These are phyloP conservation scores for Sphaerobolus stellatus DNA, from an alignment of 1,284 basidiomycete species.

Conservation along the genomic window DNA sequence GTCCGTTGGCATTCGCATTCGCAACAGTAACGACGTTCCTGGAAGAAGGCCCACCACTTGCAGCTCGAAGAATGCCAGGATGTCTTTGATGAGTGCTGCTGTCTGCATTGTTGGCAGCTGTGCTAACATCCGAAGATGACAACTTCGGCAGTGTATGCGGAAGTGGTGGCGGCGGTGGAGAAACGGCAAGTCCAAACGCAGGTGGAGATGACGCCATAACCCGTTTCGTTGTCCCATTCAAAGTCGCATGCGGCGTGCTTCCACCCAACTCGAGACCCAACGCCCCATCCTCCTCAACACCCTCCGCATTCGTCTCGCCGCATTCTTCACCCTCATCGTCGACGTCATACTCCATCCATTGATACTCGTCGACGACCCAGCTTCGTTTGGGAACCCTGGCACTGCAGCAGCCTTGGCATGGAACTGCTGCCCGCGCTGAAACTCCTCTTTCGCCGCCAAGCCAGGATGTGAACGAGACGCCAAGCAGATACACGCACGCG, in stretches of 20 bases:
- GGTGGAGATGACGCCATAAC: not conserved
- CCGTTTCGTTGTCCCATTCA: not conserved
- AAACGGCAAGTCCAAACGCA: not conserved
- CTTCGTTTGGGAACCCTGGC: slow-evolving; percentile 3
- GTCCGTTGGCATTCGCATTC: too few species aligned
- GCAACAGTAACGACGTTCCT: not conserved
- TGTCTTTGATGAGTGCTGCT: not conserved
- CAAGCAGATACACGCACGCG: slow-evolving; percentile 4
- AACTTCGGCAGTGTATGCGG: not conserved
- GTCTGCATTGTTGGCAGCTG: not conserved
- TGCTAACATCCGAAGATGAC: not conserved
- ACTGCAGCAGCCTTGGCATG: slow-evolving; percentile 6
- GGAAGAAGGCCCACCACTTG: too few species aligned
- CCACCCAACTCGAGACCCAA: not conserved
- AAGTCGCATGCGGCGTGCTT: not conserved
- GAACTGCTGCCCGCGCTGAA: not conserved
- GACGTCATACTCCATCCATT: not conserved
- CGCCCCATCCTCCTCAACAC: not conserved
- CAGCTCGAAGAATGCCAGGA: not conserved
- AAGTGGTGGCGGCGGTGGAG: not conserved
- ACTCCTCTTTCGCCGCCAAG: slow-evolving; percentile 2
- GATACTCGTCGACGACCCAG: not conserved
- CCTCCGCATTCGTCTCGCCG: not conserved
- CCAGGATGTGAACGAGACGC: not conserved
- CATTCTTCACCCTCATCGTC: not conserved